phyloP scores from a whole-genome alignment of 192 early-diverging fungal genomes.

The Spizellomyces punctatus region DNA sequence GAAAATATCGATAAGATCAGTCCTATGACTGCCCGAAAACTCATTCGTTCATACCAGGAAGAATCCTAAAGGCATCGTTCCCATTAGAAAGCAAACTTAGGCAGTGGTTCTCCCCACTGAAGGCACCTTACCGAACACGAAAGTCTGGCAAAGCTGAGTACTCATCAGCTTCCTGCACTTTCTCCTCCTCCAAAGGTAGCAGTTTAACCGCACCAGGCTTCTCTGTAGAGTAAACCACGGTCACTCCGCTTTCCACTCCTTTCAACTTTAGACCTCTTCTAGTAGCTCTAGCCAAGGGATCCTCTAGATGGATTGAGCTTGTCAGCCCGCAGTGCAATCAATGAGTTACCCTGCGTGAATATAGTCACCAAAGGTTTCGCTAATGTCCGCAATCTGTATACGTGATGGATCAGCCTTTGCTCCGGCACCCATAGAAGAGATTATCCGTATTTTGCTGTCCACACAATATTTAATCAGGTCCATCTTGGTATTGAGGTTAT shows the following conservation, averaged over 20 bases:
- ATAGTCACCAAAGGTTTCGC: slow-evolving; percentile 76
- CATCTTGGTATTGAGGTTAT: slow-evolving; percentile 94
- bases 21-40: background rate
- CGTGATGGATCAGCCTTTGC: slow-evolving; percentile 95
- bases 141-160: slow-evolving; percentile 94
- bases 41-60: background rate
- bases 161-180: slow-evolving; percentile 81
- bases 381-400: slow-evolving; percentile 95
- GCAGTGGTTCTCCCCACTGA: background rate
- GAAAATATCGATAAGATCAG: background rate
- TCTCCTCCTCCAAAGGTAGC: slow-evolving; percentile 84
- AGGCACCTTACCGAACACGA: slow-evolving; percentile 60
- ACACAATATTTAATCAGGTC: slow-evolving; percentile 87
- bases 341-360: background rate
- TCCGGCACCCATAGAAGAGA: slow-evolving; percentile 97
- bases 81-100: background rate
- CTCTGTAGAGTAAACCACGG: slow-evolving; percentile 95
- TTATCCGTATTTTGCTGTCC: slow-evolving; percentile 71
- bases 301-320: slow-evolving; percentile 59
- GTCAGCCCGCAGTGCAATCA: background rate
- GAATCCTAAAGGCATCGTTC: background rate
- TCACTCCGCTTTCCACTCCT: slow-evolving; percentile 76
- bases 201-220: slow-evolving; percentile 90
- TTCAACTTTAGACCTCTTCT: slow-evolving; percentile 70
- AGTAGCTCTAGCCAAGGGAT: slow-evolving; percentile 88